Evolutionary conservation across 2,329 filamentous ascomycete species (phyloP), one percentile per base, ranked within the genome.

Genomic region (Apiospora rasikravindrae): DNA sequence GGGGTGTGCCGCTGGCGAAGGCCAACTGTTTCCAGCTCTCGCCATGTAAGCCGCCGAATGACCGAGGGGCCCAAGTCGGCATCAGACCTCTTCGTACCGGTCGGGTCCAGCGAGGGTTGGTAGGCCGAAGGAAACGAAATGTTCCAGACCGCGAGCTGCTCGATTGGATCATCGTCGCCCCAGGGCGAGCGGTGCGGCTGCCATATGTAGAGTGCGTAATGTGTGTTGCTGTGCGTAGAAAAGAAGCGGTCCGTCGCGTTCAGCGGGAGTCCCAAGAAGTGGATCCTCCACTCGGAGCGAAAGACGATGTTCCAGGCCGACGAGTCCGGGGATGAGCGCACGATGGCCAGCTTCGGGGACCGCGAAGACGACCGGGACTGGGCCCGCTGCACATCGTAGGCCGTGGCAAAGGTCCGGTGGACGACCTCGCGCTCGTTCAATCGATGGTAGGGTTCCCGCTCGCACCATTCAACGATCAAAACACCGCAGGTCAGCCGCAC

Each of bases 381-480:
- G 29, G 69, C 51, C 13, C 76, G 75, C 57, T 73, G 66, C 40
- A 92, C 80, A 73, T 90, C 86, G 76, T 88, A 91, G 0, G 87
- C 87, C 2, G 88, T 90, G 7, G 88, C 89, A 77, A 88, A 91
- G 79, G 91, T 89, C 6, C 86, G 84, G 78, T 88, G 86, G 1
- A 88, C 86, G 1, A 82, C 81, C 73, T 88, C 86, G 67, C 81
- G 80, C 71, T 86, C 84, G 77, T 88, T 87, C 29, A 88, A 78
- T 77, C 86, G 84, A 77, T 88, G 85, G 73, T 85, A 88, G 0
- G 86, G 81, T 40, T 85, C 81, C 2, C 82, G 78, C 76, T 90
- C 88, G 69, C 88, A 89, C 89, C 90, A 92, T 77, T 92, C 90
- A n/a, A 92, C 81, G 24, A 91, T 76, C n/a, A 92, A 81, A n/a